phyloP scores from a whole-genome alignment of 129 eudicot genomes.

The carrot (Daucus carota) region DH1_v3.0 NC_030384.2:36195001-36195500 shows the following conservation, averaged over 20 bases:
- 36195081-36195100: not conserved
- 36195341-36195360: not conserved
- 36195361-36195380: not conserved
- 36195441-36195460: conserved; percentile 55
- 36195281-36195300: not conserved
- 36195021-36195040: not conserved
- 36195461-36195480: conserved; percentile 73
- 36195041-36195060: not conserved
- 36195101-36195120: not conserved
- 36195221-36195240: not conserved
- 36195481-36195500: conserved; percentile 76
- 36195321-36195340: not conserved
- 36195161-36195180: too few relatives aligned
- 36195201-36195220: not conserved
- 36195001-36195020: not conserved
- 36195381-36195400: conserved; percentile 40
- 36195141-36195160: not conserved
- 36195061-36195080: not conserved
- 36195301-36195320: not conserved
- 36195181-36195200: not conserved
- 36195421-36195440: conserved; percentile 80
- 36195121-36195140: not conserved
- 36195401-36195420: conserved; percentile 60
- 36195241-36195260: not conserved
- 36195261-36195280: not conserved